phyloP scores from a whole-genome alignment of 257 asterid genomes.

The Nicotiana sylvestris region DNA sequence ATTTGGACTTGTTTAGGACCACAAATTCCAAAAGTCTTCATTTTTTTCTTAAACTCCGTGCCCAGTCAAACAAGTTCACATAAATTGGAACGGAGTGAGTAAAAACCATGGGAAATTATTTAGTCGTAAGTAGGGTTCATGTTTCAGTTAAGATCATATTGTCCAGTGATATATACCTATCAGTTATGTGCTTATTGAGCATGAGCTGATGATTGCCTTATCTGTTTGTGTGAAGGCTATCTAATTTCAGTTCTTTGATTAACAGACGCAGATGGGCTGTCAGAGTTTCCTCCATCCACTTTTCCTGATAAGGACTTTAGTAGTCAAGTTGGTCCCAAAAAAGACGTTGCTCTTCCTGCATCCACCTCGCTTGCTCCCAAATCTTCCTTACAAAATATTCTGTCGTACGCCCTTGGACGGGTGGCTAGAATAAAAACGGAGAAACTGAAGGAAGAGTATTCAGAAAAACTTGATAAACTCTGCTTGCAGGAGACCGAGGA shows the following conservation, averaged over 20 bases:
- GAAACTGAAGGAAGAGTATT: constrained; percentile 60
- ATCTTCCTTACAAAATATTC: constrained; percentile 18
- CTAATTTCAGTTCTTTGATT: constrained; percentile 8
- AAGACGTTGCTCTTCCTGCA: constrained; percentile 33
- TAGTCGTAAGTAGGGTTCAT: not conserved
- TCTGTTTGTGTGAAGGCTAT: no score
- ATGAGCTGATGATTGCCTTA: no score
- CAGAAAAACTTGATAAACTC: constrained; percentile 51
- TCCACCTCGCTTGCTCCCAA: constrained; percentile 37
- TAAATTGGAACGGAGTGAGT: no score
- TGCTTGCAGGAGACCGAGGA: constrained; percentile 71
- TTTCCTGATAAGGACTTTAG: constrained; percentile 34
- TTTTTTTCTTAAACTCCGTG: no score
- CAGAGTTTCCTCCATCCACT: constrained; percentile 34
- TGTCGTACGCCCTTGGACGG: constrained; percentile 32
- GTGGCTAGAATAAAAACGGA: constrained; percentile 53
- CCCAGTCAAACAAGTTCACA: no score
- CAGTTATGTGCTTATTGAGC: no score
- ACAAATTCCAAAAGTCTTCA: no score
- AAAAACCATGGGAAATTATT: no score
- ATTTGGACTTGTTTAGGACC: no score
- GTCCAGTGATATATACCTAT: not conserved
- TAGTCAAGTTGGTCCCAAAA: constrained; percentile 33
- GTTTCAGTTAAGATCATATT: not conserved
- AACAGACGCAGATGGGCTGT: constrained; percentile 48